Conservation (phyloP, 2,329 filamentous ascomycete species). For the Cytospora piceae region DNA sequence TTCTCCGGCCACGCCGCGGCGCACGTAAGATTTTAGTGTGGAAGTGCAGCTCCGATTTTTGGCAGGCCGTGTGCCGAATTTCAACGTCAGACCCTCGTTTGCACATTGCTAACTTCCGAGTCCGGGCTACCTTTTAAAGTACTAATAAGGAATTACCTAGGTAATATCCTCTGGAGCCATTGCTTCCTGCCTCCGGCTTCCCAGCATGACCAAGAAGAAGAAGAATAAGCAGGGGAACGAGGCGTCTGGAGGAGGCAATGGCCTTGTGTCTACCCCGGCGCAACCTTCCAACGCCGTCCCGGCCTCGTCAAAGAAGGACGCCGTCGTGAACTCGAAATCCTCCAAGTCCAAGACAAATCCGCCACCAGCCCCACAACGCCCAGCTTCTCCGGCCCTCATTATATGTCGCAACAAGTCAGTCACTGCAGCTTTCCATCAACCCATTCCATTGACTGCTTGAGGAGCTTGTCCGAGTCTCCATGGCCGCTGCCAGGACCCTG, state of each 20-base stretch:
- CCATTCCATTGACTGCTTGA: neutral
- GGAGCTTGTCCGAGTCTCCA: neutral
- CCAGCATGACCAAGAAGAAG: slow-evolving; percentile 52
- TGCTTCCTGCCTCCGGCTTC: neutral
- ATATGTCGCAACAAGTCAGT: slow-evolving; percentile 73
- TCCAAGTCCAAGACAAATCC: slow-evolving; percentile 32
- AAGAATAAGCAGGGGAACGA: slow-evolving; percentile 46
- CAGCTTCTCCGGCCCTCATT: slow-evolving; percentile 55
- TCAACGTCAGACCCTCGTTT: slow-evolving; percentile 3
- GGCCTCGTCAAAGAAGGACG: neutral
- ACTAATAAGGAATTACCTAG: too few species aligned
- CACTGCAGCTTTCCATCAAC: slow-evolving; percentile 14
- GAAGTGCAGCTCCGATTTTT: slow-evolving; percentile 19
- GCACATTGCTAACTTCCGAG: neutral
- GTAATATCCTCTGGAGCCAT: neutral
- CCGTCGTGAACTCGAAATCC: slow-evolving; percentile 14
- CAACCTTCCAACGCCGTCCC: neutral
- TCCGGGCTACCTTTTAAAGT: neutral
- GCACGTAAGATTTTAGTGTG: slow-evolving; percentile 10
- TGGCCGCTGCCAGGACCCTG: neutral
- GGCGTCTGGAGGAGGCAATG: slow-evolving; percentile 36
- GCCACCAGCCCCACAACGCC: slow-evolving; percentile 35
- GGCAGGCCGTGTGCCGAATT: neutral
- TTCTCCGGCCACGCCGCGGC: too few species aligned
- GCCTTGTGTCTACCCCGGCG: slow-evolving; percentile 28